Evolutionary conservation across 768 basidiomycete genomes (phyloP).

Genomic region (Russula sp.): DNA sequence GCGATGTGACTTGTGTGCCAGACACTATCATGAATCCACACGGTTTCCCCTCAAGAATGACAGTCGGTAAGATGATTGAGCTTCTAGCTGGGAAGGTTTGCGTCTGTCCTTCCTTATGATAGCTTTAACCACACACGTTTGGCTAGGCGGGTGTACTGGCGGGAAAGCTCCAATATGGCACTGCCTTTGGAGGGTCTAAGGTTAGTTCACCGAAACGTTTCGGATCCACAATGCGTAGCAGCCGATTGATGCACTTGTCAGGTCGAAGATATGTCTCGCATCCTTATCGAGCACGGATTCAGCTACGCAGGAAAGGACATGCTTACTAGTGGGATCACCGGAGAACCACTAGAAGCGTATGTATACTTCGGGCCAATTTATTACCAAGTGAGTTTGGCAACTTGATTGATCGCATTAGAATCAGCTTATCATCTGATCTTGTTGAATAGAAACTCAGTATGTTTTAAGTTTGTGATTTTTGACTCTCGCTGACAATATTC

Average conservation of each 20-base stretch:
- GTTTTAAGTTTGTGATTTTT: slow-evolving; percentile 34
- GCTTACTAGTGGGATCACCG: slow-evolving; percentile 97
- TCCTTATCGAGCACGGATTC: slow-evolving; percentile 92
- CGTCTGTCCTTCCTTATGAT: slow-evolving; percentile 11
- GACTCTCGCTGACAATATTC: slow-evolving; percentile 19
- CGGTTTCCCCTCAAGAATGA: slow-evolving; percentile 99
- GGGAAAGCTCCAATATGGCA: slow-evolving; percentile 90
- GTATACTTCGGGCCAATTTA: slow-evolving; percentile 99
- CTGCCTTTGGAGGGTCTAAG: slow-evolving; percentile 97
- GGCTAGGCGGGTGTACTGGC: slow-evolving; percentile 81
- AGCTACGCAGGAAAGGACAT: slow-evolving; percentile 99
- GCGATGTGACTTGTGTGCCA: slow-evolving; percentile 36
- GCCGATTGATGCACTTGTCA: slow-evolving; percentile 34
- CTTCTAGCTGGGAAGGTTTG: slow-evolving; percentile 87
- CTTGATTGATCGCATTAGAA: slow-evolving; percentile 4
- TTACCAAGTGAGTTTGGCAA: slow-evolving; percentile 68
- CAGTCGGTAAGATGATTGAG: slow-evolving; percentile 99
- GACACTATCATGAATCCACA: slow-evolving; percentile 99
- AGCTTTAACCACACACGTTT: background rate
- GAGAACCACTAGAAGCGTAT: slow-evolving; percentile 93
- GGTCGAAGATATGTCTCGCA: slow-evolving; percentile 98
- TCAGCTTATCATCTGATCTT: slow-evolving; percentile 13
- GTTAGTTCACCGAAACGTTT: slow-evolving; percentile 40
- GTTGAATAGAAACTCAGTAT: slow-evolving; percentile 83
- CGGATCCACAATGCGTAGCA: slow-evolving; percentile 1